phyloP scores from a whole-genome alignment of 1,139 yeast species.

The Lodderomyces beijingensis region DNA sequence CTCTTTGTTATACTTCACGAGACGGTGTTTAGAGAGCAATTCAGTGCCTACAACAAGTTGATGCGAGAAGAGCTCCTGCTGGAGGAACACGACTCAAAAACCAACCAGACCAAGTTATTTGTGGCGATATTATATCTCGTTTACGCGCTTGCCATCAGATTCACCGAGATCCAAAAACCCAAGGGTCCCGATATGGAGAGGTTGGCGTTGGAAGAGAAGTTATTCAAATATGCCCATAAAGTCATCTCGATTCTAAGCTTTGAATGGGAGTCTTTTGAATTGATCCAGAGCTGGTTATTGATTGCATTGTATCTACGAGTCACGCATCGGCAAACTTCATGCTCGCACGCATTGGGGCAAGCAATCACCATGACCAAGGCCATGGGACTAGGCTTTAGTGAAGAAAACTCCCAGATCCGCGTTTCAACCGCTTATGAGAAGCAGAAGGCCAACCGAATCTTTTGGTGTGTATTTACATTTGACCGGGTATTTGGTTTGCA shows the following conservation, averaged over 20 bases:
- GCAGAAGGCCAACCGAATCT: conserved; percentile 49
- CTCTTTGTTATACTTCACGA: conserved; percentile 53
- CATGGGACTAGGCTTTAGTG: conserved; percentile 47
- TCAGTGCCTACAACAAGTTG: conserved; percentile 29
- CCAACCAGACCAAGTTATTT: conserved; percentile 41
- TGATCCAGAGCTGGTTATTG: conserved; percentile 60
- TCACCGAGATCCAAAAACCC: conserved; percentile 42
- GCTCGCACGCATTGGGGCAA: conserved; percentile 48
- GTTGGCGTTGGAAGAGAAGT: conserved; percentile 42
- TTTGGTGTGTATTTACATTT: conserved; percentile 55
- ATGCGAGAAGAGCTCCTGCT: conserved; percentile 9
- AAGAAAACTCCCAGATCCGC: conserved; percentile 14
- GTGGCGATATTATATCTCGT: conserved; percentile 49
- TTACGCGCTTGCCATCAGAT: conserved; percentile 51
- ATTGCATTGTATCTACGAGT: conserved; percentile 51
- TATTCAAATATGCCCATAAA: conserved; percentile 48
- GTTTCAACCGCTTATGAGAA: conserved; percentile 41
- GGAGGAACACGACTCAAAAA: conserved; percentile 17
- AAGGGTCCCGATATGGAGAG: conserved; percentile 29
- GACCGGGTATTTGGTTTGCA: conserved; percentile 56
- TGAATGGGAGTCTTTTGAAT: conserved; percentile 67
- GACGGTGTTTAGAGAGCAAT: conserved; percentile 51
- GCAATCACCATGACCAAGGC: conserved; percentile 54
- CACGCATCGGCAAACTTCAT: conserved; percentile 55
- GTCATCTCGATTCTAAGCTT: conserved; percentile 49